Evolutionary conservation across 2,329 filamentous ascomycete genomes (phyloP), one percentile per base, ranked within the genome.

Genomic region (Fusarium metavorans): DNA sequence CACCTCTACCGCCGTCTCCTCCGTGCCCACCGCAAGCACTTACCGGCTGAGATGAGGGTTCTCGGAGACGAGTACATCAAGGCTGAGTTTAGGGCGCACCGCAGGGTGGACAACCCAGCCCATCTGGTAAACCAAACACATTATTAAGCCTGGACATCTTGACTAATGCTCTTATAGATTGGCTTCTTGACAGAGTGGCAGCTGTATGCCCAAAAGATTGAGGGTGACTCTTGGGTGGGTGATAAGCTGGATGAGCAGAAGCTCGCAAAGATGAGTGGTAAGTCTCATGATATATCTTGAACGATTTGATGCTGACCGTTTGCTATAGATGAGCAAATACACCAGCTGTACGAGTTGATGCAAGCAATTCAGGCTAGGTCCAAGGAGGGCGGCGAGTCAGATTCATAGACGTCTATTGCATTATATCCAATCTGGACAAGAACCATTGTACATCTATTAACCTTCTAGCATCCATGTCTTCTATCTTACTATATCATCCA

Each of bases 181-280:
- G 97, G 96, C 2, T 99, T 99, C 83, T 87, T 99, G 77, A 96
- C 94, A 0, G 95, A 98, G 83, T 99, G 96, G 96, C 97, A 99
- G 83, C 85, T 94, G 62, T 99, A 98, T 81, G 95, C 95, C 2
- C 96, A 99, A 82, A 92, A 95, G 81, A 85, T 99, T 18, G 96
- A 98, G 80, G 96, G 95, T 0, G 93, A 97, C 63, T 83, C 88
- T 0, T 98, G 97, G 97, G 88, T 89, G 69, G 96, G 93, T 1
- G 94, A 94, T 73, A 96, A 92, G 82, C 88, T 98, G 82, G 96
- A 98, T 74, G 90, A 91, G 76, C 87, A 85, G 1, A 98, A 98
- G 84, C 87, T 98, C 66, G 92, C 95, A 70, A 98, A 98, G 84
- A 94, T 98, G 95, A 98, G 94, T 82, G 95, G 95, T 97, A 82